Evolutionary conservation across 768 basidiomycete genomes (phyloP).

Genomic region (Lepiota venenata): DNA sequence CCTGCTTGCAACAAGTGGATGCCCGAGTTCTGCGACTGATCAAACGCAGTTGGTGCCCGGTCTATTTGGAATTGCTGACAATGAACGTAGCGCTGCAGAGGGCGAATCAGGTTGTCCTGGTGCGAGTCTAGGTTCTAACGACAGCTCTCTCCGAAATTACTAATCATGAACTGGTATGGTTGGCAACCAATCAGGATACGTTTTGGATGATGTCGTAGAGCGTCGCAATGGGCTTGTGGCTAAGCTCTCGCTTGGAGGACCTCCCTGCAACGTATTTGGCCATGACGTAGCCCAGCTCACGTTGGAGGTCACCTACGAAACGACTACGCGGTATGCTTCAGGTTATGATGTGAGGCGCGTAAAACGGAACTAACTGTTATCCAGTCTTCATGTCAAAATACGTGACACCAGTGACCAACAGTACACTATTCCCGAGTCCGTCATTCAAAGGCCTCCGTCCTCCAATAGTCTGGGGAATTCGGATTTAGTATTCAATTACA

Average conservation of each 20-base stretch:
- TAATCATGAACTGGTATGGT: not conserved
- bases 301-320: constrained; percentile 68
- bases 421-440: constrained; percentile 68
- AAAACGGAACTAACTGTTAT: not conserved
- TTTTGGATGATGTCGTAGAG: constrained; percentile 39
- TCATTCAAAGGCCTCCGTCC: constrained; percentile 38
- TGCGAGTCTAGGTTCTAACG: constrained; percentile 8
- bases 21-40: not conserved
- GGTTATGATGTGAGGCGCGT: not conserved
- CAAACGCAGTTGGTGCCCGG: constrained; percentile 2
- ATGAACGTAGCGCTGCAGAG: not conserved
- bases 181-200: constrained; percentile 43
- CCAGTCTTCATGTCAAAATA: constrained; percentile 66
- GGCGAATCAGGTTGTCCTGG: constrained; percentile 9
- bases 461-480: constrained; percentile 31
- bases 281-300: constrained; percentile 53
- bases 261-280: constrained; percentile 65
- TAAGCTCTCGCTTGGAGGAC: constrained; percentile 48
- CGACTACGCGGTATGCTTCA: constrained; percentile 38
- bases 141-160: constrained; percentile 7
- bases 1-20: not conserved
- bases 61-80: constrained; percentile 2
- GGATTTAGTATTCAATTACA: constrained; percentile 69
- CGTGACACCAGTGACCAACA: constrained; percentile 58
- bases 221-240: constrained; percentile 50